Evolutionary conservation across 2,329 filamentous ascomycete species (phyloP), one percentile per base, ranked within the genome.

Genomic region (Colletotrichum melonis): DNA sequence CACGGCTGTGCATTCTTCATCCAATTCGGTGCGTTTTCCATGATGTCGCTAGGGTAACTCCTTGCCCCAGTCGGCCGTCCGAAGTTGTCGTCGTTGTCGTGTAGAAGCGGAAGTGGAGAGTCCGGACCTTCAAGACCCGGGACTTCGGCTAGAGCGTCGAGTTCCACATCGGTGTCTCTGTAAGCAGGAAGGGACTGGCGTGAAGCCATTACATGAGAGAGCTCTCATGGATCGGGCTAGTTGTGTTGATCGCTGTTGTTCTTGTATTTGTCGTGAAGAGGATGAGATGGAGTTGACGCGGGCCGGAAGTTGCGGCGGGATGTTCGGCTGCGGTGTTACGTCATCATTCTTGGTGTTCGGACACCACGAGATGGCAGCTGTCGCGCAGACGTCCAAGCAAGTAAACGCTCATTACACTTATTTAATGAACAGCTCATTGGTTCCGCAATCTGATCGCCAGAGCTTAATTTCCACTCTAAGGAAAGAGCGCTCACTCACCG

Each of bases 131-230:
- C 66, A 7, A 64, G 56, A 5, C 30, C 19, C 22, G 35, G 59
- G 9, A 22, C n/a, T 19, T 64, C 66, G 28, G 55, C 54, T 9
- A 70, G 12, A 2, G 66, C 6, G 8, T 70, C 70, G 8, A 73
- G 66, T 19, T 73, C 70, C 26, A 73, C 66, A 19, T 73, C 66
- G 9, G n/a, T 6, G 22, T 73, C 70, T 65, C 46, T 57, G 26
- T 73, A 73, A 4, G 49, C 28, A 22, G 16, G 32, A 24, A 35
- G 3, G 4, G 32, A 35, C 6, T 19, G n/a, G 5, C 19, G 6
- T 11, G 14, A 26, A 32, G 46, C 42, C 70, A 73, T 73, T 4
- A 22, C 35, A 9, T 38, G 7, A 9, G 8, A 16, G 4, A 28
- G 12, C 58, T 30, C 30, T 30, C 24, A 46, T 46, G 5, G 1